These are phyloP conservation scores for Mortierella sp. DNA, from an alignment of 371 early-diverging fungal genomes.

Conservation along the genomic window DNA sequence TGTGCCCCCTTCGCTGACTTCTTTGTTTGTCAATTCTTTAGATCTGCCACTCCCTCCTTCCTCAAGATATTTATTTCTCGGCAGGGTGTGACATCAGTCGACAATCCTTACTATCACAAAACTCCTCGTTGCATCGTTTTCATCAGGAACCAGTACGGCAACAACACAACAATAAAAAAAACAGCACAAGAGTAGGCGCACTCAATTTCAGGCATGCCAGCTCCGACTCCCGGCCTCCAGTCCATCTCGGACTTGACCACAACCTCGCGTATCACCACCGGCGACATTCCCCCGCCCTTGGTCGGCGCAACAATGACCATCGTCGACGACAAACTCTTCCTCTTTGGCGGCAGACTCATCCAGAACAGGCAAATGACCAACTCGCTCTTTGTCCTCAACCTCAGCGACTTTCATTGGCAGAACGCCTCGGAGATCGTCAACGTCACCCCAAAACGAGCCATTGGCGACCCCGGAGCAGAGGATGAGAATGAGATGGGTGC, in stretches of 20 bases:
- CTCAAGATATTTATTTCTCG: no score
- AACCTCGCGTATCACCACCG: conserved; percentile 73
- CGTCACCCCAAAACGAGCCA: conserved; percentile 18
- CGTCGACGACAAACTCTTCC: conserved; percentile 72
- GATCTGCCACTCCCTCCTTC: background rate
- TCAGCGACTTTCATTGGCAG: conserved; percentile 71
- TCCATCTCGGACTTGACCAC: conserved; percentile 80
- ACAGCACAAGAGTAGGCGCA: background rate
- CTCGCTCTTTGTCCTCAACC: conserved; percentile 75
- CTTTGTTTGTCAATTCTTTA: background rate
- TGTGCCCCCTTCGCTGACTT: background rate
- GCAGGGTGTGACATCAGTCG: no score
- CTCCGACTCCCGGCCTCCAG: conserved; percentile 58
- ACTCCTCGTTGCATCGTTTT: background rate
- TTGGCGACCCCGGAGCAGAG: conserved; percentile 37
- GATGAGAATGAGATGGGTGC: conserved; percentile 32
- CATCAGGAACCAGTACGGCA: background rate
- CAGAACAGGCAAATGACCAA: conserved; percentile 77
- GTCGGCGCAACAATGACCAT: conserved; percentile 82
- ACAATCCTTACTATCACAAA: background rate
- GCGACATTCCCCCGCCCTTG: conserved; percentile 81
- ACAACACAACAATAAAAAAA: background rate
- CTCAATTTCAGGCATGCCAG: conserved; percentile 13
- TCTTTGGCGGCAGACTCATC: conserved; percentile 82
- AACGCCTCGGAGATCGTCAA: conserved; percentile 29